Evolutionary conservation across 495 filamentous ascomycete genomes (phyloP).

Genomic region (Ramalina intermedia): DNA sequence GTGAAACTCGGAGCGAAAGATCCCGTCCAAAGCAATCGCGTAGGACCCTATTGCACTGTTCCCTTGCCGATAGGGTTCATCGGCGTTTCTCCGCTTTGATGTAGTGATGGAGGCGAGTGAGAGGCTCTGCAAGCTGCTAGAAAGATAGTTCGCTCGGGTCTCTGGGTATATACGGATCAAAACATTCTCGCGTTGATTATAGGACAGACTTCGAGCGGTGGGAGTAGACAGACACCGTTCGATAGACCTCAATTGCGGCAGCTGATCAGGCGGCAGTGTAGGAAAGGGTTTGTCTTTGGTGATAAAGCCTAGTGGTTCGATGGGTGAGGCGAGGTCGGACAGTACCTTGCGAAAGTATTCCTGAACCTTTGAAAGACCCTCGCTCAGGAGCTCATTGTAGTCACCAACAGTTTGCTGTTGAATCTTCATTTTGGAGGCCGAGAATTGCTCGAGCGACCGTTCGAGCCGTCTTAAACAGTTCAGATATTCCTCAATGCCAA

Average conservation of each 20-base stretch:
- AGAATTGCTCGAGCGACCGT: slow-evolving; percentile 65
- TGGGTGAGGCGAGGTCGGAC: slow-evolving; percentile 52
- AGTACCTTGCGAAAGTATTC: slow-evolving; percentile 63
- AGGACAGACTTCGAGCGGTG: slow-evolving; percentile 31
- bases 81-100: slow-evolving; percentile 61
- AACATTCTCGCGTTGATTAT: slow-evolving; percentile 35
- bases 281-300: slow-evolving; percentile 63
- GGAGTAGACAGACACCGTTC: slow-evolving; percentile 42
- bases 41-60: slow-evolving; percentile 89
- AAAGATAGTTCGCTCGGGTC: slow-evolving; percentile 71
- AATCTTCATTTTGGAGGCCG: slow-evolving; percentile 70
- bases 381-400: slow-evolving; percentile 57
- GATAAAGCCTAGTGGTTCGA: slow-evolving; percentile 85
- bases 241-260: slow-evolving; percentile 43
- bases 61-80: slow-evolving; percentile 69
- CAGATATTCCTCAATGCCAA: slow-evolving; percentile 72
- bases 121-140: slow-evolving; percentile 63
- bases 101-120: slow-evolving; percentile 81
- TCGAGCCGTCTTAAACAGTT: slow-evolving; percentile 77
- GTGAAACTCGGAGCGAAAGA: slow-evolving; percentile 77
- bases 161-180: slow-evolving; percentile 73
- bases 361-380: slow-evolving; percentile 69
- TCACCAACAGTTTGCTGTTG: slow-evolving; percentile 83
- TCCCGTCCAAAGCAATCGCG: slow-evolving; percentile 68
- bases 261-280: slow-evolving; percentile 38